These are phyloP conservation scores for Saccharomycopsis selenospora DNA, from an alignment of 805 yeast genomes.

Conservation along the genomic window DNA sequence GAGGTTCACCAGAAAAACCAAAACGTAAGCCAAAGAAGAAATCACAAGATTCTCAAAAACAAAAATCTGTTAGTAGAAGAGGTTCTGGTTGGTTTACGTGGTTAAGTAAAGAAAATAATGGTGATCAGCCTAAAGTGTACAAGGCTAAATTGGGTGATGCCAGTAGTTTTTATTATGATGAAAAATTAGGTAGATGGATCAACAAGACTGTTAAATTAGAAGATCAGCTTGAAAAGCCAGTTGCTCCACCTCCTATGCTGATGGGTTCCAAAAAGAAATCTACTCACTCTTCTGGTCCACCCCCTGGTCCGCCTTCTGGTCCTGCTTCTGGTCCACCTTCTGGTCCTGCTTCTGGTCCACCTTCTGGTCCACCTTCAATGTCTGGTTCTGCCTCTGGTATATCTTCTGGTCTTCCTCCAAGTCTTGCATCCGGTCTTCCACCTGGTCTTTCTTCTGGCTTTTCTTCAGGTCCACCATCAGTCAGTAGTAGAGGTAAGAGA, in stretches of 20 bases:
- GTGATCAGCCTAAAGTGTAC: conserved; percentile 62
- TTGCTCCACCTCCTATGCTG: conserved; percentile 64
- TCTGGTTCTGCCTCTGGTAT: conserved; percentile 4
- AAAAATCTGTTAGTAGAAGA: conserved; percentile 1
- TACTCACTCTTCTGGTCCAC: background rate
- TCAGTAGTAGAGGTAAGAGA: conserved; percentile 8
- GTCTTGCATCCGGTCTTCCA: conserved; percentile 20
- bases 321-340: conserved; percentile 16
- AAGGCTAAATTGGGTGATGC: conserved; percentile 83
- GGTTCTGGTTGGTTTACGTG: conserved; percentile 50
- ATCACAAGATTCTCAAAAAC: background rate
- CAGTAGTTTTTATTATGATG: conserved; percentile 70
- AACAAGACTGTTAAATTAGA: conserved; percentile 60
- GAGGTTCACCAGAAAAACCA: background rate
- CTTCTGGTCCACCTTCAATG: conserved; percentile 18
- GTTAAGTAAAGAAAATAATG: conserved; percentile 38
- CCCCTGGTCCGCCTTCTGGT: conserved; percentile 7
- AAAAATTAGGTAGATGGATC: conserved; percentile 80
- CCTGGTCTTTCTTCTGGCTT: conserved; percentile 13
- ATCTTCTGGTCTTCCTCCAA: conserved; percentile 16
- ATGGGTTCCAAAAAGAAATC: background rate
- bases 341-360: conserved; percentile 12
- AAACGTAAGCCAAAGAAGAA: background rate
- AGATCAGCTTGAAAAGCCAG: conserved; percentile 47
- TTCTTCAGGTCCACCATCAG: background rate